Evolutionary conservation across 2,329 filamentous ascomycete species (phyloP).

Genomic region (Cladosporium sp.): DNA sequence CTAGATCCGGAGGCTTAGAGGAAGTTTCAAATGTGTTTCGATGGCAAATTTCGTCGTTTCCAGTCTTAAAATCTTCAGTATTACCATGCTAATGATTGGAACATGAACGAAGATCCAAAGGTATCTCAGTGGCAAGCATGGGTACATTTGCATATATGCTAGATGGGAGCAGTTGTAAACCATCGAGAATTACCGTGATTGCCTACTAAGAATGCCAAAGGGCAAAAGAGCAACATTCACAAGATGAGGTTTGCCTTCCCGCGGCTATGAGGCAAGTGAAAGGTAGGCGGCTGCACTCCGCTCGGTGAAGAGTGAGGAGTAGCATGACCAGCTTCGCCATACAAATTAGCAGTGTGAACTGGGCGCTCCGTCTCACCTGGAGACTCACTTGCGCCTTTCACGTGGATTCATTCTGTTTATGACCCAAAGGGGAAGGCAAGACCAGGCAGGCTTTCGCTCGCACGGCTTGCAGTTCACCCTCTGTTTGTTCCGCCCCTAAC

Average conservation of each 20-base stretch:
- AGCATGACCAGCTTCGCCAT: neutral
- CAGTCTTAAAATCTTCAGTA: too few species aligned
- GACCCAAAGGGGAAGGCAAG: neutral
- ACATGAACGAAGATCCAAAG: neutral
- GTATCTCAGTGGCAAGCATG: neutral
- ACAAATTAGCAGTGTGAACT: neutral
- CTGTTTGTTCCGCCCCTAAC: neutral
- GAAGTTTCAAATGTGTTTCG: too few species aligned
- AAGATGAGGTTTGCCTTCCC: neutral
- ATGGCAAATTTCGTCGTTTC: too few species aligned
- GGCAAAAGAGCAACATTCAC: neutral
- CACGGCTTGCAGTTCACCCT: neutral
- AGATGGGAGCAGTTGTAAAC: neutral
- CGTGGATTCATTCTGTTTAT: neutral
- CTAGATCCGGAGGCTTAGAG: too few species aligned
- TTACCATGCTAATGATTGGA: too few species aligned
- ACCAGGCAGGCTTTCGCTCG: neutral
- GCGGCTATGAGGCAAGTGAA: neutral
- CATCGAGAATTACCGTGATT: neutral
- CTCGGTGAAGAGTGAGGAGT: neutral
- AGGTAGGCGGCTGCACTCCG: neutral
- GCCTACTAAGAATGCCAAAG: neutral
- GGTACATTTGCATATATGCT: neutral
- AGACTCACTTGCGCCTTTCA: constrained; percentile 3
- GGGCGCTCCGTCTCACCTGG: neutral